Percentiles rank a stretch among this genome's conserved stretches.
Evolutionary conservation across 129 eudicot species (phyloP).

Genomic region (Centaurea solstitialis): DNA sequence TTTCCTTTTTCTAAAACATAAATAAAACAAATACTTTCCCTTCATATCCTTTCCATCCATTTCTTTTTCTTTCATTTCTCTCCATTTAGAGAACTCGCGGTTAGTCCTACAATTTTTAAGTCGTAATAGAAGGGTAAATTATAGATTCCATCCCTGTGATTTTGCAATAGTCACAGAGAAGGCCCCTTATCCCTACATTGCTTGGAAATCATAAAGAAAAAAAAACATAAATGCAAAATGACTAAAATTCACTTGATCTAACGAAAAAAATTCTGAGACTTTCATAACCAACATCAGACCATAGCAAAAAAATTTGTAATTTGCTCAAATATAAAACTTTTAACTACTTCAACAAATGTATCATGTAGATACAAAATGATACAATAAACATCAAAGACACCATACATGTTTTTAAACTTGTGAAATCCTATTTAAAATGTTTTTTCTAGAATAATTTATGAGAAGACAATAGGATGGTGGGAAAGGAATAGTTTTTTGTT

Average conservation of each 20-base stretch:
- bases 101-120: neutral
- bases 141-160: neutral
- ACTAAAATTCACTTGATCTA: neutral
- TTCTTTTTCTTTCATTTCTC: no score
- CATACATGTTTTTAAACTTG: neutral
- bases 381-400: neutral
- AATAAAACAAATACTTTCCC: no score
- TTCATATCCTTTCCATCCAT: no score
- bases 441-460: neutral
- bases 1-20: no score
- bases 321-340: neutral
- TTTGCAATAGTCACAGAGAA: no score
- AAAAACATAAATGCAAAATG: neutral
- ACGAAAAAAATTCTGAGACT: neutral
- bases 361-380: neutral
- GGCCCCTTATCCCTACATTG: neutral
- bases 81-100: no score
- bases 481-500: constrained; percentile 30
- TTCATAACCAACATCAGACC: neutral
- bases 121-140: neutral
- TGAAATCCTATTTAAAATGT: neutral
- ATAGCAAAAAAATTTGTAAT: neutral
- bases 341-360: neutral
- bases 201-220: no score
- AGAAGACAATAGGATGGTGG: neutral